Base-by-base conservation (phyloP, 495 filamentous ascomycete species). In the Lasiosphaeris hirsuta region DNA sequence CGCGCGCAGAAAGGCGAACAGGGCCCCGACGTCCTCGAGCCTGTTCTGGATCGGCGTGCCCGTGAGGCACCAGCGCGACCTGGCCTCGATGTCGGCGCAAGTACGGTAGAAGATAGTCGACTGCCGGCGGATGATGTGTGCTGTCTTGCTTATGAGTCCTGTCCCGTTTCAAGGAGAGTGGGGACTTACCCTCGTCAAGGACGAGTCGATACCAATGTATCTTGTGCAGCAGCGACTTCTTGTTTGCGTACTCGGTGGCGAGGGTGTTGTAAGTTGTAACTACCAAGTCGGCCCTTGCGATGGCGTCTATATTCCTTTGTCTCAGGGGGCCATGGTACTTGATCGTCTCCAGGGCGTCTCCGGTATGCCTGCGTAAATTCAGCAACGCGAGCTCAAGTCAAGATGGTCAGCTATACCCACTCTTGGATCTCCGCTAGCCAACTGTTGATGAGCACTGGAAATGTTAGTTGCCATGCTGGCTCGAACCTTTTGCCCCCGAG, bases 21-120 rank as follows among this genome's bases (percentile, higher is more conserved):
- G 67, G 5, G 81, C 50, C 1, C 69, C 76, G 4, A 82, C 56
- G 55, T 82, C 81, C 0, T 81, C 73, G 3, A 84, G 61, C 1
- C 61, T 66, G 54, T 84, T 83, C 44, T 82, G 78, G 56, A 75
- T 75, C 1, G 77, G 77, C 4, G 79, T 81, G 4, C 76, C 79
- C 0, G 73, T 79, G 10, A 80, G 51, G 52, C 77, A 80, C 77
- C 78, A 81, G 7, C 75, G 68, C 7, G 57, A 54, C 8, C 62
- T 56, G 1, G 76, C 60, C 14, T 64, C 48, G 11, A 79, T 64
- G 1, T 61, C 60, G 10, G 54, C 59, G n/a, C 66, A 65, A 1
- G 45, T 63, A 7, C 15, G 52, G 65, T 47, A 64, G 45, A 70
- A 57, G 7, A 10, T 45, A 1, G 55, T 54, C 3, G 50, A 39